A percentile compares a stretch with the other conserved stretches of the same genome.
These are phyloP conservation scores for Lumnitzera racemosa DNA, from an alignment of 345 rosid species.

Conservation along the genomic window DNA sequence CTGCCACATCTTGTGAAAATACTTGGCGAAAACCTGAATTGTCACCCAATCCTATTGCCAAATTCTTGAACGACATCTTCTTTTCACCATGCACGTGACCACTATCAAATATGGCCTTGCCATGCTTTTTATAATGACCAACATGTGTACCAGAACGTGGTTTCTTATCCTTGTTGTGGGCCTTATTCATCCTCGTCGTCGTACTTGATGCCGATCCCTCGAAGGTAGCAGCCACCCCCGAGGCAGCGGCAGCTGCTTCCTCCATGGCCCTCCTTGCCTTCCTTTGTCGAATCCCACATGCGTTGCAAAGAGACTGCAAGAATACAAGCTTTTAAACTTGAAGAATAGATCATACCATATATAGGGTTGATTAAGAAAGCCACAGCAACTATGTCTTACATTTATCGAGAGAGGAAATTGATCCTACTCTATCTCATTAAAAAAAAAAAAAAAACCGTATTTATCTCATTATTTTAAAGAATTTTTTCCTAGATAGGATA, in stretches of 20 bases:
- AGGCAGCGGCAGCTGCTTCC: constrained; percentile 27
- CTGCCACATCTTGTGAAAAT: constrained; percentile 43
- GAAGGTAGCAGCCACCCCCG: constrained; percentile 4
- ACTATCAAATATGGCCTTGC: constrained; percentile 10
- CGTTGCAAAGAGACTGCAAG: constrained; percentile 83
- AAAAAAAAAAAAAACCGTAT: too few species aligned
- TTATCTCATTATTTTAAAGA: too few species aligned
- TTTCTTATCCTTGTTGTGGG: constrained; percentile 42
- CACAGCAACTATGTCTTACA: too few species aligned
- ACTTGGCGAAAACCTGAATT: constrained; percentile 28
- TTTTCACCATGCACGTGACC: constrained; percentile 9
- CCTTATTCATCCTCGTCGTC: constrained; percentile 15
- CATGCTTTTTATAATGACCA: constrained; percentile 24
- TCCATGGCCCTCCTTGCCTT: constrained; percentile 75
- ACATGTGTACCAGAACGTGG: constrained; percentile 14
- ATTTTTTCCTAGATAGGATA: too few species aligned
- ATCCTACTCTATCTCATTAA: too few species aligned
- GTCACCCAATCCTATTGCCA: constrained; percentile 27
- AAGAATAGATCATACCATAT: neutral
- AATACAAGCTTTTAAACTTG: neutral
- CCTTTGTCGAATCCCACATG: constrained; percentile 87
- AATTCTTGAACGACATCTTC: constrained; percentile 26
- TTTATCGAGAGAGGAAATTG: too few species aligned
- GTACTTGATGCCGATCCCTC: constrained; percentile 7
- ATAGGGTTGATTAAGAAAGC: neutral